Conservation (phyloP, 2,329 filamentous ascomycete genomes). For the Aspergillus floridensis region DNA sequence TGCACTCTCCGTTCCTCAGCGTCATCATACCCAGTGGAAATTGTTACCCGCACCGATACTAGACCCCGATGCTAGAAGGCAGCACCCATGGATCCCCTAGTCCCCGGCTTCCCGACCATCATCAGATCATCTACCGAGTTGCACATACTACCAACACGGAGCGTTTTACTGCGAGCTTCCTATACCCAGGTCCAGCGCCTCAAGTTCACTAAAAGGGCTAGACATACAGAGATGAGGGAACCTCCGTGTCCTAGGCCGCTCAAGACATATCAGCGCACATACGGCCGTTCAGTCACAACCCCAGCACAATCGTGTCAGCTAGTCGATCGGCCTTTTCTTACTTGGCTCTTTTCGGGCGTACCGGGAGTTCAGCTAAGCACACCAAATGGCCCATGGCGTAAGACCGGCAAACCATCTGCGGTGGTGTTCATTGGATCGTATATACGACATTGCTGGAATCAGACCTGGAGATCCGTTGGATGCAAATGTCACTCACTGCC, state of each 20-base stretch:
- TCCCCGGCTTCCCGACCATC: neutral
- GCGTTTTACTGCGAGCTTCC: neutral
- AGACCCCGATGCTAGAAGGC: neutral
- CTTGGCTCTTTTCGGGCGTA: neutral
- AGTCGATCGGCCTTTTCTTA: slow-evolving; percentile 4
- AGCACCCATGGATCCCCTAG: neutral
- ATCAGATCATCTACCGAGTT: neutral
- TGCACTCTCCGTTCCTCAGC: neutral
- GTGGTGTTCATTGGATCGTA: neutral
- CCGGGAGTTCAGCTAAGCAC: neutral
- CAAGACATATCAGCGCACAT: neutral
- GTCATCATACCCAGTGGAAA: neutral
- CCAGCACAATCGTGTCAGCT: neutral
- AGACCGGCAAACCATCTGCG: neutral
- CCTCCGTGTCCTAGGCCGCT: neutral
- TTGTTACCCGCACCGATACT: neutral
- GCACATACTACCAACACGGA: neutral
- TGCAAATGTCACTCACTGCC: neutral
- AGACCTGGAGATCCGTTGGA: neutral
- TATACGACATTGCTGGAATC: neutral
- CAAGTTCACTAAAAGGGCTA: neutral
- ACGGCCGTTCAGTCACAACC: neutral
- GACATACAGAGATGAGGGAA: neutral
- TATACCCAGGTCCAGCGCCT: neutral
- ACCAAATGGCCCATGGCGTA: neutral